Conservation (phyloP, 2,329 filamentous ascomycete genomes). For the Fusarium sp. region DNA sequence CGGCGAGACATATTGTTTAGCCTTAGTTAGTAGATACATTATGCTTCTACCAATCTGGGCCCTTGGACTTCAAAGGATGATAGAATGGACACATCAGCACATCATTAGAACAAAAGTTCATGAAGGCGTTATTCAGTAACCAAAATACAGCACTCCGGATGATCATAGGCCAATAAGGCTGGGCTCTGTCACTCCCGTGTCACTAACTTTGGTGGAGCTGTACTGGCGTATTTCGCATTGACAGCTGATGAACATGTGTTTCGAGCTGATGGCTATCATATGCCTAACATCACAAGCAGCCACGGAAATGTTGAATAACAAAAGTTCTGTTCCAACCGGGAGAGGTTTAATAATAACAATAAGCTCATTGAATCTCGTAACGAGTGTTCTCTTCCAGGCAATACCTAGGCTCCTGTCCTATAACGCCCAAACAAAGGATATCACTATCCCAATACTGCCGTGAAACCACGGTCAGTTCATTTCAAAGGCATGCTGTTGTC, state of each 20-base stretch:
- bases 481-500: conserved; percentile 21
- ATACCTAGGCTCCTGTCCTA: conserved; percentile 28
- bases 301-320: background rate
- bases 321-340: background rate
- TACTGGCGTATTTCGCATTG: background rate
- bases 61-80: background rate
- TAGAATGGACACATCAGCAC: background rate
- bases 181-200: background rate
- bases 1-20: background rate
- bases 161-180: background rate
- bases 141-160: background rate
- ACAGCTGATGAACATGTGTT: background rate
- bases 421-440: conserved; percentile 34
- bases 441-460: conserved; percentile 11
- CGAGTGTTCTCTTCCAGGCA: conserved; percentile 26
- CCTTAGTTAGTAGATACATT: background rate
- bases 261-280: background rate
- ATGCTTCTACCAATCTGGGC: background rate
- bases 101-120: background rate
- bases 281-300: background rate
- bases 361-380: conserved; percentile 9
- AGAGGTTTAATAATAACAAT: conserved; percentile 1
- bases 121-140: background rate
- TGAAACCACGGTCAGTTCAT: conserved; percentile 3
- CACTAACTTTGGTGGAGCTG: background rate